A percentile compares a stretch with the other conserved stretches of the same genome.
Conservation (phyloP, 345 rosid genomes). For the Heritiera littoralis region DNA sequence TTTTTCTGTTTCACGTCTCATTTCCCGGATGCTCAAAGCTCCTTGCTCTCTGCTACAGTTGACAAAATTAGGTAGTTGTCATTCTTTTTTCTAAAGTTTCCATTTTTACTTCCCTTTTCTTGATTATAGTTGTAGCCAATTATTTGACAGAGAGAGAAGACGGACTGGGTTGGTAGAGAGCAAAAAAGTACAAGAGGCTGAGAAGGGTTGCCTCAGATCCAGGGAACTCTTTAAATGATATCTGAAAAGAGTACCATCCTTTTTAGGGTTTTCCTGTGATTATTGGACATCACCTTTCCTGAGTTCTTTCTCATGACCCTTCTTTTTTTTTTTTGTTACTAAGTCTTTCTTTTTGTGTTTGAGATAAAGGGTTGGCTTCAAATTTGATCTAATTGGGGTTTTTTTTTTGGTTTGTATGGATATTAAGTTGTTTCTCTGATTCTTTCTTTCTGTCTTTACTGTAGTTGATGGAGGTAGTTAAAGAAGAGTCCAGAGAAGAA, state of each 20-base stretch:
- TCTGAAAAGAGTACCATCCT: slow-evolving; percentile 34
- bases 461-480: slow-evolving; percentile 47
- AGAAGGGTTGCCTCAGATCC: slow-evolving; percentile 65
- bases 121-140: slow-evolving; percentile 26
- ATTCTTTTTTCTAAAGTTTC: slow-evolving; percentile 1
- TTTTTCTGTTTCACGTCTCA: background rate
- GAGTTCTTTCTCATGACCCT: slow-evolving; percentile 54
- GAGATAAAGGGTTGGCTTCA: slow-evolving; percentile 34
- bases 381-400: slow-evolving; percentile 21
- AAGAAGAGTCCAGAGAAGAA: slow-evolving; percentile 39
- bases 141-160: slow-evolving; percentile 29
- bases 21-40: slow-evolving; percentile 19
- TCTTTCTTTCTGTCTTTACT: slow-evolving; percentile 26
- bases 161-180: background rate
- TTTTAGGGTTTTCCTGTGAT: slow-evolving; percentile 55
- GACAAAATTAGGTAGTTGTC: slow-evolving; percentile 31
- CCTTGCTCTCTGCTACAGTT: slow-evolving; percentile 19
- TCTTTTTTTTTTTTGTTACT: background rate
- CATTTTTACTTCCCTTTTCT: background rate
- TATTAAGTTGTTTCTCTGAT: slow-evolving; percentile 26
- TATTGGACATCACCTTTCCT: slow-evolving; percentile 43
- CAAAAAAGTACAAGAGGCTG: slow-evolving; percentile 40
- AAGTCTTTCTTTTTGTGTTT: slow-evolving; percentile 32
- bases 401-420: slow-evolving; percentile 22
- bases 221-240: slow-evolving; percentile 46